Base-by-base conservation (phyloP, 2,329 filamentous ascomycete species). In the Aspergillus jensenii region DNA sequence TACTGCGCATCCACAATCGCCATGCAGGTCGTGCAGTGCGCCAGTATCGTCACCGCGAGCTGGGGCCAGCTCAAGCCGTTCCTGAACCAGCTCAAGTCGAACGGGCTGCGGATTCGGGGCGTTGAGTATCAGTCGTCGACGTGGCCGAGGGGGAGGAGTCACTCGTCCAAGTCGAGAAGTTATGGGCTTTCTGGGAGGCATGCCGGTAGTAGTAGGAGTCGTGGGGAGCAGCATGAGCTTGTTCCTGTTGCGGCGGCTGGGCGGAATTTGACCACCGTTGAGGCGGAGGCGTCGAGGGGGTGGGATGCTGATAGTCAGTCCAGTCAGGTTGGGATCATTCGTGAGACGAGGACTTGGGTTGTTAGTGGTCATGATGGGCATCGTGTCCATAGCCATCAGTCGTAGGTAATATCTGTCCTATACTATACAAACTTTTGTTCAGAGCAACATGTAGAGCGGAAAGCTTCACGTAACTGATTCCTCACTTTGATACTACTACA, bases 11-110 rank as follows among this genome's bases (percentile, higher is more conserved):
- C 35, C 4, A 37, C 35, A 37, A 37, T 37, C 35, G 35, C 35
- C 52, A 5, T 58, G 40, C 55, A 60, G 17, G 39, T 62, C 2
- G 56, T 62, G 11, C 65, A 68, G 41, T 66, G 60, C 25, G 45
- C 63, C 3, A 67, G 66, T 48, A 68, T 68, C 15, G 59, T 67
- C 33, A 66, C 66, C 0, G 66, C 66, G 21, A 66, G 60, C 51
- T 67, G 63, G 64, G 59, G 56, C 11, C 64, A 67, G 45, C 46
- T 68, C 4, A 67, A 59, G 17, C 66, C 64, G 8, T 68, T 67
- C 52, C 52, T 68, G 15, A 60, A 59, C 14, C 64, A 60, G 55
- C 52, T 66, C 47, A 58, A 59, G 33, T 65, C 62, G 8, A 64
- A 60, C 37, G 62, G 60, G 8, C 55, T 65, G 46, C 57, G 48